phyloP scores from a whole-genome alignment of 208 protist genomes.

The Borovskyia barvae region DNA sequence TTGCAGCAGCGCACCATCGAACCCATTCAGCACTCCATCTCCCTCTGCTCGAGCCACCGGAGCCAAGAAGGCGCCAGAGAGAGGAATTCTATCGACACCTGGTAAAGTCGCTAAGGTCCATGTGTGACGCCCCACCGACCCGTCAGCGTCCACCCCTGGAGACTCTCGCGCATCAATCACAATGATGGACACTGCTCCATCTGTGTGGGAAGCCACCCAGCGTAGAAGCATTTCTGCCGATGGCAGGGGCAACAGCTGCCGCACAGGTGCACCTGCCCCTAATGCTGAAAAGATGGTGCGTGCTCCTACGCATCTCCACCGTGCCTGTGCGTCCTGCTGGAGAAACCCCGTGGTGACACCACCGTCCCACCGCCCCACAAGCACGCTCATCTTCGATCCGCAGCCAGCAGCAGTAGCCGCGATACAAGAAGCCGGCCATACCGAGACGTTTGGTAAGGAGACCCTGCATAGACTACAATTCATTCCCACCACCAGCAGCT shows the following conservation, averaged over 20 bases:
- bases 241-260: conserved; percentile 16
- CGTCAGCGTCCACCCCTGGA: background rate
- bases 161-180: background rate
- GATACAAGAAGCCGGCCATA: too few species aligned
- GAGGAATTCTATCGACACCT: too few species aligned
- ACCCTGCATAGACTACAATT: background rate
- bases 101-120: background rate
- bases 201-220: conserved; percentile 25
- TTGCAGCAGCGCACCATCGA: conserved; percentile 26
- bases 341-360: conserved; percentile 11
- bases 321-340: background rate
- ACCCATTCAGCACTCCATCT: conserved; percentile 18
- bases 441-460: too few species aligned
- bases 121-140: background rate
- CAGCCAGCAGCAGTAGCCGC: too few species aligned
- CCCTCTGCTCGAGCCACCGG: background rate
- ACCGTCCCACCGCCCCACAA: conserved; percentile 26
- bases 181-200: conserved; percentile 25
- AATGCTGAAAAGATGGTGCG: background rate
- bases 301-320: conserved; percentile 16
- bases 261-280: conserved; percentile 12
- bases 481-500: background rate
- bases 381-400: conserved; percentile 6
- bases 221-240: conserved; percentile 5
- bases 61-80: too few species aligned